Evolutionary conservation across 78 protist species (phyloP).

Genomic region (Isochrysis galbana): DNA sequence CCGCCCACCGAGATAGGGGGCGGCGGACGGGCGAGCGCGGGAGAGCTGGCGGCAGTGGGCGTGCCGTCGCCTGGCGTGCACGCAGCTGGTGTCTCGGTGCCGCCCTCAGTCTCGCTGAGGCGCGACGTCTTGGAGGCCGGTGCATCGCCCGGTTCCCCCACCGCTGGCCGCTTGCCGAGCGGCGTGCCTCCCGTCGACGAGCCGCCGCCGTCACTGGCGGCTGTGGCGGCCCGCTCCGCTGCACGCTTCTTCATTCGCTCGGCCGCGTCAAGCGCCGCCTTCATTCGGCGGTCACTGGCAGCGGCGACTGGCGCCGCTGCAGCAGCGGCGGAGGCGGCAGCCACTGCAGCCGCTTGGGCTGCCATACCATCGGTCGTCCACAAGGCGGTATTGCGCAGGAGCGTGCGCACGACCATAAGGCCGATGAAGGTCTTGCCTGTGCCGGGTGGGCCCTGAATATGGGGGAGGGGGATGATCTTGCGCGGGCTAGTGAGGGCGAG

Average conservation of each 20-base stretch:
- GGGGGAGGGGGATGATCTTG: no score
- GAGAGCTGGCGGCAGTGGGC: no score
- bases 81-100: no score
- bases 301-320: background rate
- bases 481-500: no score
- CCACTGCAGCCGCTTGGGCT: background rate
- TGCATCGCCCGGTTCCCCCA: no score
- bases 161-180: no score
- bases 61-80: no score
- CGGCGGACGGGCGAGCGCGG: no score
- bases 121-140: no score
- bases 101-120: no score
- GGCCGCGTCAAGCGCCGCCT: background rate
- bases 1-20: no score
- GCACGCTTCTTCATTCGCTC: background rate
- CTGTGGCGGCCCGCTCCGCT: background rate
- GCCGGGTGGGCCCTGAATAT: slow-evolving; percentile 55
- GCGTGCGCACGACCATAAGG: background rate
- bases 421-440: slow-evolving; percentile 44
- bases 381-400: background rate
- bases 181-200: background rate
- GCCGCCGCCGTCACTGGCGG: background rate
- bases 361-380: background rate
- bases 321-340: background rate
- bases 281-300: background rate